Percentiles rank a stretch among this genome's conserved stretches.
phyloP scores from a whole-genome alignment of 257 asterid species.

The Capsicum pubescens region DNA sequence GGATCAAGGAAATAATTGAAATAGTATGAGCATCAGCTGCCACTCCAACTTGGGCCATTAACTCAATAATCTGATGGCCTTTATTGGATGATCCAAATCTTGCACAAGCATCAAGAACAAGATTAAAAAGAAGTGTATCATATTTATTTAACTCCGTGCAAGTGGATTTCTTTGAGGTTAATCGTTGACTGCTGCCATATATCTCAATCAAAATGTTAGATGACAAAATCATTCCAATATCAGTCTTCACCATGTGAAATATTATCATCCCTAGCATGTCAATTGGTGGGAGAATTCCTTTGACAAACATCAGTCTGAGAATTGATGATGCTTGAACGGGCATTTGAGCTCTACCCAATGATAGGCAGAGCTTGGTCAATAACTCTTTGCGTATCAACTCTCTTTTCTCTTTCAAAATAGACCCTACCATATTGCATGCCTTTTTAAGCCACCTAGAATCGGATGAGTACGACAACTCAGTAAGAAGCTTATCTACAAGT shows the following conservation, averaged over 20 bases:
- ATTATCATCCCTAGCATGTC: conserved; percentile 54
- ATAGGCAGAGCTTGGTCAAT: conserved; percentile 63
- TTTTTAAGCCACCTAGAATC: conserved; percentile 60
- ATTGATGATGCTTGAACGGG: conserved; percentile 58
- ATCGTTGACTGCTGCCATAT: conserved; percentile 42
- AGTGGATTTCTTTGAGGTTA: conserved; percentile 42
- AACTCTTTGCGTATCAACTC: conserved; percentile 50
- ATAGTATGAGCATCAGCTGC: conserved; percentile 74
- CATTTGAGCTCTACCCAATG: conserved; percentile 80
- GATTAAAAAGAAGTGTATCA: conserved; percentile 65
- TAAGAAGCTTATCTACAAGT: conserved; percentile 56
- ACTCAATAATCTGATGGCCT: conserved; percentile 71
- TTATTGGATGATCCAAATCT: conserved; percentile 66
- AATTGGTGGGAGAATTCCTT: conserved; percentile 52
- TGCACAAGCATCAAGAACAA: conserved; percentile 80
- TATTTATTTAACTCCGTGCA: conserved; percentile 50
- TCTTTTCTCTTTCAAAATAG: conserved; percentile 58
- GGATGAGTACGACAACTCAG: conserved; percentile 64
- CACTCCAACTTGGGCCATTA: conserved; percentile 73
- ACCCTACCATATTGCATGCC: conserved; percentile 63
- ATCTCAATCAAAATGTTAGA: conserved; percentile 74
- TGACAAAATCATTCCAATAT: conserved; percentile 61
- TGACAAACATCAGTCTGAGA: conserved; percentile 64
- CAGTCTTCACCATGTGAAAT: conserved; percentile 79
- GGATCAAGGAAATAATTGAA: conserved; percentile 59